Conservation (phyloP, 2,329 filamentous ascomycete genomes). For the Sporothrix euskadiensis region DNA sequence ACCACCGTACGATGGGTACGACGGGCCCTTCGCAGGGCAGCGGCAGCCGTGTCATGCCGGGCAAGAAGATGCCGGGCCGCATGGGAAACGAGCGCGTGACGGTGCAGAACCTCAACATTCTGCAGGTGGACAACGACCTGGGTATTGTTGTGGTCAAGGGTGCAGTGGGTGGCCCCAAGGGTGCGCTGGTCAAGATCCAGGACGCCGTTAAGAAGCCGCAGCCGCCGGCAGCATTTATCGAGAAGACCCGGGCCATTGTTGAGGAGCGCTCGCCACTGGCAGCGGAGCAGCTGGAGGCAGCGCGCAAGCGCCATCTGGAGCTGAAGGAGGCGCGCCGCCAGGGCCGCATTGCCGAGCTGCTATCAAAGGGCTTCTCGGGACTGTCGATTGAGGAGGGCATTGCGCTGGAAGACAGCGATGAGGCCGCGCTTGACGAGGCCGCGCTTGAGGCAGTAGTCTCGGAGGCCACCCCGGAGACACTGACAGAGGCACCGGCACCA, state of each 20-base stretch:
- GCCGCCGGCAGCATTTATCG: constrained; percentile 52
- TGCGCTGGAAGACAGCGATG: background rate
- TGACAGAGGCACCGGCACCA: constrained; percentile 13
- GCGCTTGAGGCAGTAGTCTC: background rate
- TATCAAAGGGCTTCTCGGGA: constrained; percentile 30
- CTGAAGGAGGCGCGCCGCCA: constrained; percentile 54
- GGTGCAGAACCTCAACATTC: constrained; percentile 84
- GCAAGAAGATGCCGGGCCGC: constrained; percentile 96
- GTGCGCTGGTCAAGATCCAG: constrained; percentile 78
- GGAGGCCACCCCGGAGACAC: background rate
- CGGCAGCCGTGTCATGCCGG: constrained; percentile 87
- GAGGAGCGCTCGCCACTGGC: constrained; percentile 51
- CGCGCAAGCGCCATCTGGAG: constrained; percentile 53
- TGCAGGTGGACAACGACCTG: constrained; percentile 83
- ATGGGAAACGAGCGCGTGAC: constrained; percentile 92
- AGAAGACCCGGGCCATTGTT: constrained; percentile 48
- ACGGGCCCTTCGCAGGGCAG: constrained; percentile 86
- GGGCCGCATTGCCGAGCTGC: constrained; percentile 43
- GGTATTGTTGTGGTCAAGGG: constrained; percentile 89
- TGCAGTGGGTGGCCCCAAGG: constrained; percentile 83
- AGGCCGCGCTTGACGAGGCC: background rate
- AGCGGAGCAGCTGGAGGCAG: constrained; percentile 49
- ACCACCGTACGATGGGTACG: constrained; percentile 89
- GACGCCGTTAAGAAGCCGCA: constrained; percentile 84
- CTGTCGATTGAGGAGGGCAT: constrained; percentile 29